Conservation (phyloP, 495 filamentous ascomycete genomes). For the Podospora anserina region DNA sequence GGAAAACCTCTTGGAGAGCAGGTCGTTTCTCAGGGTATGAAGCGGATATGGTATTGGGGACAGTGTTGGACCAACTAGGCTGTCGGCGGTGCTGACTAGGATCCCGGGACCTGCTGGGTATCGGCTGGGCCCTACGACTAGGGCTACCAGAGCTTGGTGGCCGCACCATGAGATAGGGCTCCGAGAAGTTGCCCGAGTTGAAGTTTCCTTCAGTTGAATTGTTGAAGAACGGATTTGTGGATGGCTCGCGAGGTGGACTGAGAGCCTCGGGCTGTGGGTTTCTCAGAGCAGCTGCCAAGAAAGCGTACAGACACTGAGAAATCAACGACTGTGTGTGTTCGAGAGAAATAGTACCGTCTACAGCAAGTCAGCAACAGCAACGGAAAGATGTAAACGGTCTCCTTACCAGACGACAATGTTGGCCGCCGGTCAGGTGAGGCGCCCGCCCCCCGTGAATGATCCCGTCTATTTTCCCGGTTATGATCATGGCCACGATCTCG, state of each 20-base stretch:
- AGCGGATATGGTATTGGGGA: constrained; percentile 38
- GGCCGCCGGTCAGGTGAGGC: constrained; percentile 16
- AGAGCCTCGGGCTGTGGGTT: constrained; percentile 3
- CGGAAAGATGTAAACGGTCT: constrained; percentile 8
- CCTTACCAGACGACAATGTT: constrained; percentile 11
- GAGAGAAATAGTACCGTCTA: constrained; percentile 28
- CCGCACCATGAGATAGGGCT: background rate
- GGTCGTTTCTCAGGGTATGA: constrained; percentile 39
- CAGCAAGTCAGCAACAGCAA: background rate
- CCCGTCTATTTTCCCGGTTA: constrained; percentile 4
- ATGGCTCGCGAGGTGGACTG: constrained; percentile 3
- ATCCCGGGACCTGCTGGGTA: constrained; percentile 4
- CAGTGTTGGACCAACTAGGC: constrained; percentile 24
- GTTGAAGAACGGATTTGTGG: background rate
- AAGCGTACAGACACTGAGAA: constrained; percentile 31
- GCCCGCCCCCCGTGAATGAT: constrained; percentile 10
- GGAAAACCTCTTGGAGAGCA: constrained; percentile 11
- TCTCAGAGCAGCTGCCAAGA: constrained; percentile 20
- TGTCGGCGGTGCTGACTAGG: constrained; percentile 31
- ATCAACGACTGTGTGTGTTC: constrained; percentile 32
- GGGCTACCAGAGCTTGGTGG: constrained; percentile 7
- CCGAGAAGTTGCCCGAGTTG: background rate
- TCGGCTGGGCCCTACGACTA: background rate
- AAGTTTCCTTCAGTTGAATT: background rate
- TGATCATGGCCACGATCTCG: constrained; percentile 4